These are phyloP conservation scores for Fusarium mexicanum DNA, from an alignment of 2,329 filamentous ascomycete genomes.

Conservation along the genomic window DNA sequence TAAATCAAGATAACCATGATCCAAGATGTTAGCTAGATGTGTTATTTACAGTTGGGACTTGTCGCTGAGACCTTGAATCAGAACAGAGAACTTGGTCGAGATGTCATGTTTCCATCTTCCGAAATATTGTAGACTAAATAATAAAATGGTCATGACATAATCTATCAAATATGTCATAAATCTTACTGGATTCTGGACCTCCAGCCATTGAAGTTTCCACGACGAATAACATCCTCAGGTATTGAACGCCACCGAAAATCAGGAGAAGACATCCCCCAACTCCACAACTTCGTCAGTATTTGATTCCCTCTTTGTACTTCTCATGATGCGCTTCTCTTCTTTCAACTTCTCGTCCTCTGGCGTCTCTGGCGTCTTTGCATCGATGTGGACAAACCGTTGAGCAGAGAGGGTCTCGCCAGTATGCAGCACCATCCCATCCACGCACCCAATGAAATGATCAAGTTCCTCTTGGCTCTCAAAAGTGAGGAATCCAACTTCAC, in stretches of 20 bases:
- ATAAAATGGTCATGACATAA: too few relatives aligned
- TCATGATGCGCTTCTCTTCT: not conserved
- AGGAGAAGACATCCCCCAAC: not conserved
- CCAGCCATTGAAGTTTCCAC: not conserved
- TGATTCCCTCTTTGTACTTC: not conserved
- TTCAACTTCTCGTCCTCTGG: not conserved
- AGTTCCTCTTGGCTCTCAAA: constrained; percentile 6
- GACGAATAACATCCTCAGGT: rapidly evolving
- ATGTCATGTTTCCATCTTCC: rapidly evolving
- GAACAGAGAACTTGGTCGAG: not conserved
- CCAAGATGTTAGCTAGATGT: too few relatives aligned
- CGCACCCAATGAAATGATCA: not conserved
- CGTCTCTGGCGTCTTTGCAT: not conserved
- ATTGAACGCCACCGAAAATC: not conserved
- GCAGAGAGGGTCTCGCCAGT: constrained; percentile 5
- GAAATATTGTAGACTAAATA: not conserved
- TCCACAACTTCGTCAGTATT: not conserved
- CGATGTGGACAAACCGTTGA: not conserved
- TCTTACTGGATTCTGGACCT: rapidly evolving
- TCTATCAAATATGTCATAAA: rapidly evolving
- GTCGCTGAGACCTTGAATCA: rapidly evolving
- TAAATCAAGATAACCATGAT: not conserved
- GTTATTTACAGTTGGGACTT: too few relatives aligned
- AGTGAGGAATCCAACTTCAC: not conserved
- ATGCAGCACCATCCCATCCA: not conserved